Percentiles rank a stretch among this genome's conserved stretches.
phyloP scores from a whole-genome alignment of 768 basidiomycete species.

The Amanita pallidorosea region DNA sequence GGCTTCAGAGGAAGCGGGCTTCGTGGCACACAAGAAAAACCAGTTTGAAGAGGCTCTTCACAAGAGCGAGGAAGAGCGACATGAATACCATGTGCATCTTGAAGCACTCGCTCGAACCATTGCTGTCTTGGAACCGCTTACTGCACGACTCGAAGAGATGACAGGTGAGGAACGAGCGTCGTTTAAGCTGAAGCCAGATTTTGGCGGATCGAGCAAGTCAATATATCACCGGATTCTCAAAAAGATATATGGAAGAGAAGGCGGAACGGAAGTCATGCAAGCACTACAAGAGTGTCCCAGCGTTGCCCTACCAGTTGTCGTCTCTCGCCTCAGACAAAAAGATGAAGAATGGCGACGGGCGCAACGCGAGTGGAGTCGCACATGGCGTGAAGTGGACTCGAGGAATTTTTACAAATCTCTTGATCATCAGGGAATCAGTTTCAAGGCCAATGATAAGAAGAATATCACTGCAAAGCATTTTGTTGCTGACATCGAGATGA shows the following conservation, averaged over 20 bases:
- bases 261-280: slow-evolving; percentile 63
- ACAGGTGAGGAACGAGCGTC: slow-evolving; percentile 69
- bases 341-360: slow-evolving; percentile 96
- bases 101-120: slow-evolving; percentile 89
- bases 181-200: slow-evolving; percentile 77
- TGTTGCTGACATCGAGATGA: slow-evolving; percentile 64
- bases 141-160: slow-evolving; percentile 81
- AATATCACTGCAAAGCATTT: slow-evolving; percentile 78
- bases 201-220: slow-evolving; percentile 80
- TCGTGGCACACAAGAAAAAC: slow-evolving; percentile 94
- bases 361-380: slow-evolving; percentile 91
- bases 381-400: slow-evolving; percentile 93
- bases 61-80: slow-evolving; percentile 95
- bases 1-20: slow-evolving; percentile 94
- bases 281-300: slow-evolving; percentile 89
- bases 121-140: slow-evolving; percentile 81
- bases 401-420: slow-evolving; percentile 98
- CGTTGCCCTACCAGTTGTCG: slow-evolving; percentile 85
- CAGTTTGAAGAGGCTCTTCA: slow-evolving; percentile 92
- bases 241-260: slow-evolving; percentile 84
- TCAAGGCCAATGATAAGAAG: slow-evolving; percentile 96
- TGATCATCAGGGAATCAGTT: slow-evolving; percentile 90
- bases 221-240: slow-evolving; percentile 91
- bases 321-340: slow-evolving; percentile 81
- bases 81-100: slow-evolving; percentile 94